Evolutionary conservation across 768 basidiomycete genomes (phyloP).

Genomic region (Infundibulicybe gibba): DNA sequence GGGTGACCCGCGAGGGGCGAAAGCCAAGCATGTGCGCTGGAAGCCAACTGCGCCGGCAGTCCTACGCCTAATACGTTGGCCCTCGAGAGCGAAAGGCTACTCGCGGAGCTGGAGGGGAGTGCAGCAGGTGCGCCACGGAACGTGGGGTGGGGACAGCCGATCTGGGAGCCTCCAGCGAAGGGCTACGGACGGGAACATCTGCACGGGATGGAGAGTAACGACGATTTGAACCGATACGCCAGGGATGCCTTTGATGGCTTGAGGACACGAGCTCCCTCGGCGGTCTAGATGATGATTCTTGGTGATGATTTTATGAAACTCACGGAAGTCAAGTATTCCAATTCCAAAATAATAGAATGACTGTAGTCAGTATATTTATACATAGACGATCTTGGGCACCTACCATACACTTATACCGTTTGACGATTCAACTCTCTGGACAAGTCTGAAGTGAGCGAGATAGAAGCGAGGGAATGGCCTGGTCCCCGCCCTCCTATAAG

Average conservation of each 20-base stretch:
- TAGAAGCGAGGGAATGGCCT: neutral
- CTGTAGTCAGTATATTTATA: neutral
- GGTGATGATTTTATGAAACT: neutral
- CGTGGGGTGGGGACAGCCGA: neutral
- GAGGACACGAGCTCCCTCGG: neutral
- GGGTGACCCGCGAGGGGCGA: conserved; percentile 13
- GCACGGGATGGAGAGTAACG: neutral
- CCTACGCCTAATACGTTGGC: neutral
- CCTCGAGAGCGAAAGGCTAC: neutral
- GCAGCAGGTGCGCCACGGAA: neutral
- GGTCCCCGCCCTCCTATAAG: neutral
- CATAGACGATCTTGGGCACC: neutral
- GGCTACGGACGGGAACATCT: neutral
- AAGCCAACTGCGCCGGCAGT: conserved; percentile 5
- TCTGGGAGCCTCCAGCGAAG: neutral
- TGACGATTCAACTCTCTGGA: neutral
- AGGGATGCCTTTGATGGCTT: neutral
- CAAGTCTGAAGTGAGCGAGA: neutral
- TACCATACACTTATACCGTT: neutral
- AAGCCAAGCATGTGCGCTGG: conserved; percentile 2
- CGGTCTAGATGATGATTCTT: neutral
- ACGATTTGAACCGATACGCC: neutral
- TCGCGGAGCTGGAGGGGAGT: neutral
- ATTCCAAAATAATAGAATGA: neutral
- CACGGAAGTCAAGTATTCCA: neutral